phyloP scores from a whole-genome alignment of 169 alveolate genomes.

The Blepharisma undulans region DNA sequence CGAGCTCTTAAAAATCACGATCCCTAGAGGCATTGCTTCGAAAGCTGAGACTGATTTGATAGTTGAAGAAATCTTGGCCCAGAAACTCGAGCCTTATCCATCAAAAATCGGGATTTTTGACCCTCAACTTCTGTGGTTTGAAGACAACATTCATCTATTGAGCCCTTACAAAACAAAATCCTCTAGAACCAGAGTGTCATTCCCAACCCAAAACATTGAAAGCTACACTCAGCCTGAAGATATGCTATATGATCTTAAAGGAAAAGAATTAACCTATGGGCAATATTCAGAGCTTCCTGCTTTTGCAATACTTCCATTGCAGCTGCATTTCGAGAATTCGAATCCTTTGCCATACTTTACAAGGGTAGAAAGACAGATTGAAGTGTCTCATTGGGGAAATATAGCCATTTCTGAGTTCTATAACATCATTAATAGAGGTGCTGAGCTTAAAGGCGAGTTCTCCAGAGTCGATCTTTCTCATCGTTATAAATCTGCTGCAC shows the following conservation, averaged over 20 bases:
- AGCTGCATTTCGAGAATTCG: constrained; percentile 58
- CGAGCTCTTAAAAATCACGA: not conserved
- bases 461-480: constrained; percentile 84
- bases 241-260: constrained; percentile 38
- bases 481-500: constrained; percentile 60
- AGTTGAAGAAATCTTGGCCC: constrained; percentile 31
- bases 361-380: constrained; percentile 55
- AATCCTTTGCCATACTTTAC: constrained; percentile 70
- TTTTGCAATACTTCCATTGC: constrained; percentile 26
- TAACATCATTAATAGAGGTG: constrained; percentile 79
- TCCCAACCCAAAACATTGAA: constrained; percentile 14
- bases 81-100: constrained; percentile 37
- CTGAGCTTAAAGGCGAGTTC: constrained; percentile 86
- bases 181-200: not conserved
- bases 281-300: constrained; percentile 53
- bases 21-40: constrained; percentile 19
- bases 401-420: constrained; percentile 82
- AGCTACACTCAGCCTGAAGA: constrained; percentile 21
- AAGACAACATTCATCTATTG: not conserved
- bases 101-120: constrained; percentile 31
- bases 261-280: constrained; percentile 61
- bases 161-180: constrained; percentile 17
- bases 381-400: constrained; percentile 91
- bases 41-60: not conserved
- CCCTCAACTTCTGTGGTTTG: not conserved